Evolutionary conservation across 2,329 filamentous ascomycete species (phyloP), one percentile per base, ranked within the genome.

Genomic region (Scytalidium sp.): DNA sequence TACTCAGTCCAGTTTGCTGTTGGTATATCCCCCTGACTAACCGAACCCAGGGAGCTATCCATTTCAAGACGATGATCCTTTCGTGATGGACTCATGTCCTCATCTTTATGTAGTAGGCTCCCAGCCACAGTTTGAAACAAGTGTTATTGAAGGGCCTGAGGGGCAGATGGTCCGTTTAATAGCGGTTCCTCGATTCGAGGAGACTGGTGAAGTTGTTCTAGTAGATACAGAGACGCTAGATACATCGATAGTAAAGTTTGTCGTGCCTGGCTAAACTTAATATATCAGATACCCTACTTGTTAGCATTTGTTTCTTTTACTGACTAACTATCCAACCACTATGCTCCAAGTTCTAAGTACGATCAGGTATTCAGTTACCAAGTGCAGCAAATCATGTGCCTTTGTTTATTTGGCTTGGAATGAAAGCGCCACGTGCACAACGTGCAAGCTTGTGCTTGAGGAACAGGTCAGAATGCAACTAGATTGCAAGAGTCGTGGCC

Each of bases 81-180:
- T 97, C 63, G 87, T 97, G 41, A 78, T 99, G 61, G 82, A 85
- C 55, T 74, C 84, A 17, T 96, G 90, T 55, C 94, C 94, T 2
- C 93, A 99, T 63, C 75, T 99, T 25, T 97, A 90, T 71, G 90
- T 99, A 66, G 87, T 88, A 1, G 92, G 92, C 15, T 91, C 88
- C 60, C 91, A 96, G 67, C 85, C 90, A 2, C 75, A 76, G 46
- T 96, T 95, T 66, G 84, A 82, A 46, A 92, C 87, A 2, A 81
- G 78, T 23, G 67, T 86, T 1, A 85, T 95, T 29, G 73, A 85
- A 40, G 86, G 86, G 0, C 75, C 78, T 0, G 75, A 83, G 1
- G 85, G 84, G 1, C 87, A 96, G 66, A 71, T 72, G 17, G 87
- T 96, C 8, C 78, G 90, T 40, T 72, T 97, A 3, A 73, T 99